Percentiles rank a stretch among this genome's conserved stretches.
Evolutionary conservation across 495 filamentous ascomycete genomes (phyloP).

Genomic region (Endocarpon pusillum): DNA sequence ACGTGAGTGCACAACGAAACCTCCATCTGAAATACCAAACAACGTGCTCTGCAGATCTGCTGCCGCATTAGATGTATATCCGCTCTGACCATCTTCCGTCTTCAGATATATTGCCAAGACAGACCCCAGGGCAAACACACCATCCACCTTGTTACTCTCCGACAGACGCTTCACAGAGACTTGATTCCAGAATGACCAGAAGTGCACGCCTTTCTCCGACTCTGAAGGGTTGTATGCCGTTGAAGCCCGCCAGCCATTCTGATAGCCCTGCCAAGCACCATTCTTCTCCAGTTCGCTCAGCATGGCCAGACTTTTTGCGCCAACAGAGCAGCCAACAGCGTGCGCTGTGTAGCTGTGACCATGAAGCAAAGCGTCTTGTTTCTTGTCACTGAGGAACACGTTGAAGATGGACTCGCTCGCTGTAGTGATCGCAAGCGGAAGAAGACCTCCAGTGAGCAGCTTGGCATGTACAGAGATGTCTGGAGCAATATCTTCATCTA

Average conservation of each 20-base stretch:
- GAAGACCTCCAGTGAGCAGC: conserved; percentile 55
- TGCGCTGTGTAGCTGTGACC: conserved; percentile 74
- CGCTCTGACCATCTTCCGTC: conserved; percentile 25
- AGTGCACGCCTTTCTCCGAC: conserved; percentile 3
- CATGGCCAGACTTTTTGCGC: conserved; percentile 35
- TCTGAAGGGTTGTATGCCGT: conserved; percentile 2
- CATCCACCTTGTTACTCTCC: conserved; percentile 31
- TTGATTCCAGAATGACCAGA: conserved; percentile 57
- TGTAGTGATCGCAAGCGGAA: conserved; percentile 55
- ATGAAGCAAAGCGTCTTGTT: conserved; percentile 56
- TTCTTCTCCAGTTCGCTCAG: conserved; percentile 36
- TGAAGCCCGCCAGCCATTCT: conserved; percentile 22
- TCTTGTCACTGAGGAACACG: conserved; percentile 47
- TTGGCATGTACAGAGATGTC: conserved; percentile 67
- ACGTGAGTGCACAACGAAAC: conserved; percentile 49
- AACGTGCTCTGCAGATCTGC: conserved; percentile 39
- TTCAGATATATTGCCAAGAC: conserved; percentile 50
- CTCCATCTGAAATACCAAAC: conserved; percentile 13
- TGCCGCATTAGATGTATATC: conserved; percentile 52
- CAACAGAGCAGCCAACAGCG: conserved; percentile 57
- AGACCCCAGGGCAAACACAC: conserved; percentile 51
- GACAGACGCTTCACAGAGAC: conserved; percentile 39
- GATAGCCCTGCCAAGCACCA: conserved; percentile 32
- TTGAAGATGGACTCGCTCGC: conserved; percentile 55
- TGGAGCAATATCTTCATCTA: conserved; percentile 35